These are phyloP conservation scores for Penicillium subrubescens DNA, from an alignment of 495 filamentous ascomycete genomes.

Conservation along the genomic window DNA sequence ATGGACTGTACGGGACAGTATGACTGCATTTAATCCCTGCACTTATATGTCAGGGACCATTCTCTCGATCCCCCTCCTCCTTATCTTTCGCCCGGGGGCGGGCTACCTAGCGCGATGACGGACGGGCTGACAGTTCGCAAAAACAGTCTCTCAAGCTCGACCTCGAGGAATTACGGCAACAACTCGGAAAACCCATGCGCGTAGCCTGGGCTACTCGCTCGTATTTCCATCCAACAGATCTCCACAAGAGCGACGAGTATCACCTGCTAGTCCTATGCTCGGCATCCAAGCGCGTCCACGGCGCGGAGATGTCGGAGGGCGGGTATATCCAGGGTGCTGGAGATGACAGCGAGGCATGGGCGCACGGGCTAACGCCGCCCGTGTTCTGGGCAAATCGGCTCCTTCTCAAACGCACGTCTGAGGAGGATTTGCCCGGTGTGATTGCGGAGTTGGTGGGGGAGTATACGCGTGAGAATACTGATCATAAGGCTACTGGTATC, in stretches of 20 bases:
- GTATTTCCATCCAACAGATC: slow-evolving; percentile 43
- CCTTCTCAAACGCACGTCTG: slow-evolving; percentile 56
- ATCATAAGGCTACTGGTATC: slow-evolving; percentile 32
- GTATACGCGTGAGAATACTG: slow-evolving; percentile 24
- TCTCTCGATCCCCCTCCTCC: neutral
- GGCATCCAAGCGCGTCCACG: slow-evolving; percentile 67
- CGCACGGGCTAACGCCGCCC: slow-evolving; percentile 69
- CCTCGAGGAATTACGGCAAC: slow-evolving; percentile 37
- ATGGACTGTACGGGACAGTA: neutral
- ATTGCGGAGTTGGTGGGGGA: slow-evolving; percentile 58
- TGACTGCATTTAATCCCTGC: slow-evolving; percentile 1
- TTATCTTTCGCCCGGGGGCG: slow-evolving; percentile 13
- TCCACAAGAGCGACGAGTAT: slow-evolving; percentile 42
- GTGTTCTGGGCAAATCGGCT: slow-evolving; percentile 75
- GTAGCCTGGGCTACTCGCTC: slow-evolving; percentile 48
- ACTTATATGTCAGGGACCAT: slow-evolving; percentile 2
- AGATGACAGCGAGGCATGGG: slow-evolving; percentile 92
- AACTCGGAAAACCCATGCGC: slow-evolving; percentile 43
- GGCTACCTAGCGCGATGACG: neutral
- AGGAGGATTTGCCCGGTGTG: slow-evolving; percentile 64
- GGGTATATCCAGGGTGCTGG: slow-evolving; percentile 94
- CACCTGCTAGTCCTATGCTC: slow-evolving; percentile 78
- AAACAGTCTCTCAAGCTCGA: slow-evolving; percentile 54
- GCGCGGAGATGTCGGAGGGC: slow-evolving; percentile 65
- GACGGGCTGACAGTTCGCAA: neutral